Evolutionary conservation across 495 filamentous ascomycete species (phyloP), one percentile per base, ranked within the genome.

Genomic region (Hamigera avellanea): DNA sequence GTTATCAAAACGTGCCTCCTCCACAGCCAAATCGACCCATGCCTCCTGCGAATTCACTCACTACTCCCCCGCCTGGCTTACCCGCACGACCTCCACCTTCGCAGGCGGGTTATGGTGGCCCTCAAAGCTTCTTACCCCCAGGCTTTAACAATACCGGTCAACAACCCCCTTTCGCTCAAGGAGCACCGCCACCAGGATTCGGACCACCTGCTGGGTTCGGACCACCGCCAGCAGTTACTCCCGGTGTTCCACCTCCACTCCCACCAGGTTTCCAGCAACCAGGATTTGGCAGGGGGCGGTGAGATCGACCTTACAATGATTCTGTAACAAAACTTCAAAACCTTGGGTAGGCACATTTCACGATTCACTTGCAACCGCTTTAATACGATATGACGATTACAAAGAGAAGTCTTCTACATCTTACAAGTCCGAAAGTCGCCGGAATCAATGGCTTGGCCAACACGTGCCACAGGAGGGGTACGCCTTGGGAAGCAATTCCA

Each of bases 1-100:
- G 67, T 57, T 30, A 30, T 35, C 56, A 59, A 17, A 55, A 41
- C 38, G 46, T 62, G 8, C 59, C 61, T 33, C 59, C 64, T 51
- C 56, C 62, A 37, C 57, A 62, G 42, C 47, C 53, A 42, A 46
- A 43, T 41, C 50, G 64, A 41, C 59, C 69, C 36, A 47, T 50
- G 26, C 58, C 51, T 48, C 59, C 62, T 39, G 52, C 48, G 40
- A 59, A 43, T 48, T 69, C 50, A 56, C 67, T 70, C 57, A 68
- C 52, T 54, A 72, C 81, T 15, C 79, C 86, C 1, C 86, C 84
- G 1, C 78, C 80, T 4, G 82, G 84, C 15, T 58, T 88, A 10
- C 86, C 84, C 14, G 80, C 83, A 16, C 70, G 85, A 19, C 84
- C 86, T 1, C 84, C 85, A 2, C 83, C 80, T 2, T 83, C 78